These are phyloP conservation scores for Cyberlindnera xylosilytica DNA, from an alignment of 805 yeast genomes.

Conservation along the genomic window DNA sequence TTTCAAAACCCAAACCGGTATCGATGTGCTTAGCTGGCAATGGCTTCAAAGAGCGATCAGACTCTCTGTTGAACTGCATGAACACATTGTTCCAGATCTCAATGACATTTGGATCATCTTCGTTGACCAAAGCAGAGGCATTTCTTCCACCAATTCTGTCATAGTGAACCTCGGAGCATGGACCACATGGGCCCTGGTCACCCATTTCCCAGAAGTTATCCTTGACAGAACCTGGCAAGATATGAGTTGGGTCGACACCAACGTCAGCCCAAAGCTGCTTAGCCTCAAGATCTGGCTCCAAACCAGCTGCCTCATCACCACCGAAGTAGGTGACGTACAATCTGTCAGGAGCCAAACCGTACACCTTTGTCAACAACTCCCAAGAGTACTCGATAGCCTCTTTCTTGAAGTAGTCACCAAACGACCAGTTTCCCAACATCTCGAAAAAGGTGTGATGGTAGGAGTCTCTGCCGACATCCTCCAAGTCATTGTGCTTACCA, in stretches of 20 bases:
- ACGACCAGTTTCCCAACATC: conserved; percentile 99
- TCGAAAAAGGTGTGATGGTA: conserved; percentile 98
- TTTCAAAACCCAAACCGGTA: conserved; percentile 98
- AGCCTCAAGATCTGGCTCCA: conserved; percentile 93
- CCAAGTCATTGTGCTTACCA: conserved; percentile 97
- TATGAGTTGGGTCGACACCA: conserved; percentile 90
- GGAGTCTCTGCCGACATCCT: conserved; percentile 97
- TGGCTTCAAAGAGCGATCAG: conserved; percentile 72
- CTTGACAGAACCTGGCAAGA: conserved; percentile 82
- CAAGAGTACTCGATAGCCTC: conserved; percentile 89
- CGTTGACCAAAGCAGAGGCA: conserved; percentile 84
- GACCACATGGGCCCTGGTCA: conserved; percentile 99
- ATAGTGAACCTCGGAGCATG: conserved; percentile 96
- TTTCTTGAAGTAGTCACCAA: conserved; percentile 96
- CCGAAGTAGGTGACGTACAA: conserved; percentile 95
- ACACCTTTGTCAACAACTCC: conserved; percentile 85
- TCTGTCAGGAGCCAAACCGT: conserved; percentile 74
- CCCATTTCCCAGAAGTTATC: conserved; percentile 99
- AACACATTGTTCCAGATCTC: conserved; percentile 98
- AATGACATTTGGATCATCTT: conserved; percentile 96
- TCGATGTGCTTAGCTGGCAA: conserved; percentile 95
- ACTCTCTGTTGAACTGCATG: conserved; percentile 94
- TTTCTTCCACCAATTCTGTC: conserved; percentile 99
- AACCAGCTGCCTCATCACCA: conserved; percentile 79
- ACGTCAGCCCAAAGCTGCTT: conserved; percentile 78